phyloP scores from a whole-genome alignment of 2,329 filamentous ascomycete species.

The Phaeosphaeria sp. region DNA sequence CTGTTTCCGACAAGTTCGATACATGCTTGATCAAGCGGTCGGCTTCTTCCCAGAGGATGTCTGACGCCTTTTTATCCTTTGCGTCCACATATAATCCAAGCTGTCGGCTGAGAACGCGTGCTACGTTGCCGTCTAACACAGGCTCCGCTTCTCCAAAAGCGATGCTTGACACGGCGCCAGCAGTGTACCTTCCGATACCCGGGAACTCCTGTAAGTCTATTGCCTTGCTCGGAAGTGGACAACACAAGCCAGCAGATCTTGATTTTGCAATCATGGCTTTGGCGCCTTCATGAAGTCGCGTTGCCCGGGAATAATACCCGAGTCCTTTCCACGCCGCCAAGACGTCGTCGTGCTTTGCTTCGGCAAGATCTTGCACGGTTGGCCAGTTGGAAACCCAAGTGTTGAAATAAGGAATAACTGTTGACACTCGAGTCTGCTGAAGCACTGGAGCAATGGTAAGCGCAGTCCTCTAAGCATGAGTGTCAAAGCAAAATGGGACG shows the following conservation, averaged over 20 bases:
- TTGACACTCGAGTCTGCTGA: constrained; percentile 69
- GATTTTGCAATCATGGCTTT: constrained; percentile 53
- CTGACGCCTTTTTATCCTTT: constrained; percentile 62
- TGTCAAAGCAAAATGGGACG: no score
- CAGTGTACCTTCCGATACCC: constrained; percentile 68
- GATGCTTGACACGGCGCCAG: constrained; percentile 67
- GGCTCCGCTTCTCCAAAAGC: constrained; percentile 66
- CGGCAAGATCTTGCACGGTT: constrained; percentile 62
- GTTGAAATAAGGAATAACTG: constrained; percentile 69
- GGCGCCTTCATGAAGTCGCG: constrained; percentile 64
- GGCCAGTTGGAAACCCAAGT: constrained; percentile 68
- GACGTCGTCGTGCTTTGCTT: constrained; percentile 62
- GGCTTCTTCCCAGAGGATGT: constrained; percentile 65
- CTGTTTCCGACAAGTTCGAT: constrained; percentile 41
- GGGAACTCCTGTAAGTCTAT: constrained; percentile 59
- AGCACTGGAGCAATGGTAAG: constrained; percentile 53
- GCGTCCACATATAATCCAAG: constrained; percentile 64
- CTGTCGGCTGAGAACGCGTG: constrained; percentile 66
- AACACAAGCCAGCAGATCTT: constrained; percentile 40
- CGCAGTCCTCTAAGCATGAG: constrained; percentile 16
- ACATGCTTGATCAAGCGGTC: constrained; percentile 62
- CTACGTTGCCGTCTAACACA: constrained; percentile 70
- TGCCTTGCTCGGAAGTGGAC: constrained; percentile 58
- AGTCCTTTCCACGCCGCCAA: constrained; percentile 66
- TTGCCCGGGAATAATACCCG: constrained; percentile 70